A percentile compares a stretch with the other conserved stretches of the same genome.
phyloP scores from a whole-genome alignment of 192 early-diverging fungal species.

The Podila horticola region DNA sequence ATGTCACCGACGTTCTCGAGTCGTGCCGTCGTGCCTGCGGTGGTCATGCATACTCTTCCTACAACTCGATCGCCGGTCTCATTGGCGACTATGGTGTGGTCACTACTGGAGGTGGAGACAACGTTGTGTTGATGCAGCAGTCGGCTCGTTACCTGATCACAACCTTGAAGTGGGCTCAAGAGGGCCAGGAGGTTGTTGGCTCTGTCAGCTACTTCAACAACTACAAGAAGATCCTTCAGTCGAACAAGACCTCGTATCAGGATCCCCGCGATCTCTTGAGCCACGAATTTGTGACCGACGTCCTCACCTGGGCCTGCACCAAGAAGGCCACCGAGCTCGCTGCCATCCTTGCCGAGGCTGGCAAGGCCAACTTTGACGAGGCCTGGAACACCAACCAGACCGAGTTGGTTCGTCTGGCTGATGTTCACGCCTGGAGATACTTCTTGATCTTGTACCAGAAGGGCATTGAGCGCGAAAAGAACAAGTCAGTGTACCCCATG shows the following conservation, averaged over 20 bases:
- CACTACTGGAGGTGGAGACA: constrained; percentile 66
- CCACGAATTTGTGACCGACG: constrained; percentile 48
- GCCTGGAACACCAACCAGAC: constrained; percentile 52
- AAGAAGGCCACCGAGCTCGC: constrained; percentile 45
- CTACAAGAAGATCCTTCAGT: constrained; percentile 40
- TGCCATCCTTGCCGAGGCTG: constrained; percentile 21
- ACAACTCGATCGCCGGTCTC: constrained; percentile 70
- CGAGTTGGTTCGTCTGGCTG: constrained; percentile 44
- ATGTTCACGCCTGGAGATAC: constrained; percentile 52
- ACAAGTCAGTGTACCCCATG: constrained; percentile 42
- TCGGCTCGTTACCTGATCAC: constrained; percentile 57
- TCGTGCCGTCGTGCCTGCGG: constrained; percentile 63
- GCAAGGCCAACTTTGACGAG: constrained; percentile 27
- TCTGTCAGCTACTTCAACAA: constrained; percentile 56
- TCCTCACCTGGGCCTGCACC: constrained; percentile 52
- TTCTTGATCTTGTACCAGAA: constrained; percentile 39
- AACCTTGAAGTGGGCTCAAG: constrained; percentile 37
- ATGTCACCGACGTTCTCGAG: constrained; percentile 61
- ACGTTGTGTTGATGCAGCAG: constrained; percentile 58
- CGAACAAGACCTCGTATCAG: constrained; percentile 34
- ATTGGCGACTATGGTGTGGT: constrained; percentile 71
- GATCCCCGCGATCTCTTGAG: constrained; percentile 52
- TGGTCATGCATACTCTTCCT: constrained; percentile 74
- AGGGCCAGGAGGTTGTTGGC: constrained; percentile 43
- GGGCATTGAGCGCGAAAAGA: constrained; percentile 40